These are phyloP conservation scores for Trichophaea hybrida DNA, from an alignment of 2,329 filamentous ascomycete genomes.

Conservation along the genomic window DNA sequence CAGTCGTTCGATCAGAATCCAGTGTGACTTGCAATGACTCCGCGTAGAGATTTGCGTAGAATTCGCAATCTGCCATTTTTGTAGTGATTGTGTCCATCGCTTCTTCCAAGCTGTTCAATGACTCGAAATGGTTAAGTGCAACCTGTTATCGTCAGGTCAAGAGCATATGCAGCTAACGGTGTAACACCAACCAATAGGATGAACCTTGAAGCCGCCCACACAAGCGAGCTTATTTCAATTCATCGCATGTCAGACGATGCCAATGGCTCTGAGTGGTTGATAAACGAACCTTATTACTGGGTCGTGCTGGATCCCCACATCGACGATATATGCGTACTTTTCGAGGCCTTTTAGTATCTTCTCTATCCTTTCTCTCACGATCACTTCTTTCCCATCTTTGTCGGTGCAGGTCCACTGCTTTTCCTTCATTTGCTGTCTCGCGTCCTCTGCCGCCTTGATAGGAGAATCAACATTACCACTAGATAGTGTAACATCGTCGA, in stretches of 20 bases:
- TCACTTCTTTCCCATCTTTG: not conserved
- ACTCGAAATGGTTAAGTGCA: not conserved
- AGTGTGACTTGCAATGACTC: not conserved
- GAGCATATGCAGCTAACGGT: not conserved
- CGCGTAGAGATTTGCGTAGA: not conserved
- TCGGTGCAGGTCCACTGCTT: too few species aligned
- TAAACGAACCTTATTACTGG: not conserved
- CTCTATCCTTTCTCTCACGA: not conserved
- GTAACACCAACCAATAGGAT: not conserved
- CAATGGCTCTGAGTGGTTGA: not conserved
- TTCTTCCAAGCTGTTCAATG: not conserved
- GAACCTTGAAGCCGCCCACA: not conserved
- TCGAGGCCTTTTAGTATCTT: not conserved
- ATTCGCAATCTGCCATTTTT: not conserved
- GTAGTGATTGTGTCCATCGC: not conserved
- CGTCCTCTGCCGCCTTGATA: too few species aligned
- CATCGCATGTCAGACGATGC: not conserved
- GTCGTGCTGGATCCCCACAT: not conserved
- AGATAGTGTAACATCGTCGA: not conserved
- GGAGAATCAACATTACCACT: not conserved
- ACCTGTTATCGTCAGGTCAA: not conserved
- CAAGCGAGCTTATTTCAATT: not conserved
- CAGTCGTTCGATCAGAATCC: not conserved
- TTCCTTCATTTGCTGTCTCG: too few species aligned
- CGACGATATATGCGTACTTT: not conserved